Base-by-base conservation (phyloP, 495 filamentous ascomycete genomes). In the Hypoxylon lenormandii region DNA sequence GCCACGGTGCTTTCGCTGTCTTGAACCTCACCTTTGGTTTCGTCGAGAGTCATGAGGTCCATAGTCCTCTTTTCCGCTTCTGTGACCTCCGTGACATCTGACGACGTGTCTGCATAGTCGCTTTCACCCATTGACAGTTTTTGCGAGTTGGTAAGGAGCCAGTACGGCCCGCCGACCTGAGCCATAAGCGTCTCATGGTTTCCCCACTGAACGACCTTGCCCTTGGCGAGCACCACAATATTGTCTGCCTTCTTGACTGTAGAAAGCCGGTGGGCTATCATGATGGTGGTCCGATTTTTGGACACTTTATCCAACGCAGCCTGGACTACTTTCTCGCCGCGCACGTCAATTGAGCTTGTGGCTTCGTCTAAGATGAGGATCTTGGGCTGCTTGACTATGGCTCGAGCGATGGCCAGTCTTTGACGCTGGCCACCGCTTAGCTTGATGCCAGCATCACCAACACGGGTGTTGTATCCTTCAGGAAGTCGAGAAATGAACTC, bases 331-430 rank as follows among this genome's bases (percentile, higher is more conserved):
- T 80, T 78, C 67, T 89, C 87, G 15, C 84, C 80, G 8, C 82
- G 78, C 23, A 85, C 82, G 63, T 89, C 87, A 21, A 89, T 84
- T 28, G 85, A 82, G 53, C 81, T 87, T 0, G 92, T 95, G 15
- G 92, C 92, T 76, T 96, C 92, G 71, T 96, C 92, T 5, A 97
- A 79, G 30, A 96, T 89, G 4, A 97, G 79, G 58, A 97, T 89
- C n/a, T 86, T 86, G 0, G 93, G 92, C 48, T 91, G 83, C 71
- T 91, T 91, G 55, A 96, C 84, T 26, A 93, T 86, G 21, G 87
- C 88, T 18, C 90, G 81, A 0, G 90, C 90, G 53, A 93, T 87
- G 8, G 90, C 85, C 0, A 92, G 76, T 42, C 89, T 80, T 68
- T 92, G 90, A 62, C 87, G 86, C 72, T 89, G 86, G 11, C 87